Base-by-base conservation (phyloP, 345 rosid genomes). In the Boechera stricta region DNA sequence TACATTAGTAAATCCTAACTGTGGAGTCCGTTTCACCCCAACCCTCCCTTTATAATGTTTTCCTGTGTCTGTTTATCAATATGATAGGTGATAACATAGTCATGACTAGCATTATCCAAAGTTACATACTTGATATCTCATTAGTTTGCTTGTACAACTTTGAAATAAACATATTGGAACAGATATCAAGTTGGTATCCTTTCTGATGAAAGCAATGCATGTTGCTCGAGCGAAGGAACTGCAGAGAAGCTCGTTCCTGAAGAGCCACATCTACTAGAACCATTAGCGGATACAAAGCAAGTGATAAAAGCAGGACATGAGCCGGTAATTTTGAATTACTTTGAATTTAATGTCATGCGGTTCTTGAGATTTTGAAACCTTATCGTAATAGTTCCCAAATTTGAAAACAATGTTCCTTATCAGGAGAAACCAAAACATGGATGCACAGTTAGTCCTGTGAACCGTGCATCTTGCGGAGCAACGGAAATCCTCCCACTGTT, bases 341-440 rank as follows among this genome's bases (percentile, higher is more conserved):
- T 61, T 61, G 33, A 45, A 56, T 35, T 57, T 6, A n/a, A 51
- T 44, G 6, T 62, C 80, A 62, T 62, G 21, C 0, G 1, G 39
- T 61, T 33, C 42, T 66, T 49, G 49, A 32, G 36, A 24, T 32
- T 69, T 35, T 32, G 28, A 41, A 12, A 12, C 12, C 53, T 52
- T 63, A 32, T 38, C n/a, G 0, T n/a, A n/a, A 29, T 32, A 9
- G 16, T 73, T 21, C 5, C 33, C 28, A 75, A 9, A 65, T 56
- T 66, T 57, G 42, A 33, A 47, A 38, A 18, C 36, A 8, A 48
- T 10, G 29, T 18, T 18, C 41, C 63, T 73, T 73, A 77, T 66
- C 86, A 88, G 92, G 92, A 89, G 69, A 85, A 84, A 79, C 54
- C 81, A 39, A 86, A 75, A 74, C 69, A 80, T 81, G 76, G 61